Conservation (phyloP, 768 basidiomycete genomes). For the Mycena crocata region DNA sequence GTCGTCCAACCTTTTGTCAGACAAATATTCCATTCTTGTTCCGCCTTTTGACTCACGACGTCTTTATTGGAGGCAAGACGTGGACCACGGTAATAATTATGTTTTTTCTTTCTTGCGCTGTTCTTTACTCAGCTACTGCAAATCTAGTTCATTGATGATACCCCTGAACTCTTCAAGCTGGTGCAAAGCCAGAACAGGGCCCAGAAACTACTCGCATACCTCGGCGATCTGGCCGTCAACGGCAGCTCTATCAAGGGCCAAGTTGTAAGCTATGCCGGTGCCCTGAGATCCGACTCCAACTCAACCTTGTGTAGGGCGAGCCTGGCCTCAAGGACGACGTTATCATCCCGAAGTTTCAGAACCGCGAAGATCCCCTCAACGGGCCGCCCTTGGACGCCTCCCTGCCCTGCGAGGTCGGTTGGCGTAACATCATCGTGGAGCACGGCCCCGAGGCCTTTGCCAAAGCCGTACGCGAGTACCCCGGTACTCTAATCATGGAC, state of each 20-base stretch:
- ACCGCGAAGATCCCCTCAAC: conserved; percentile 77
- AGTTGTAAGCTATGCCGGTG: conserved; percentile 50
- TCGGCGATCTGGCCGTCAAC: conserved; percentile 98
- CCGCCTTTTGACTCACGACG: conserved; percentile 95
- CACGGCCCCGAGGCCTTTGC: conserved; percentile 98
- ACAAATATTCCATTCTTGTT: conserved; percentile 99
- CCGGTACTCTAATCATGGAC: conserved; percentile 96
- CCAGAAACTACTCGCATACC: conserved; percentile 95
- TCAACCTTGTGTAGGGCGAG: conserved; percentile 69
- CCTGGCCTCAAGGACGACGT: conserved; percentile 94
- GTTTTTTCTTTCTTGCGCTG: not conserved
- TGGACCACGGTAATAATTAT: conserved; percentile 85
- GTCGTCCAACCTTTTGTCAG: conserved; percentile 50
- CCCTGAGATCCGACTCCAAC: conserved; percentile 5
- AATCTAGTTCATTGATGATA: conserved; percentile 97
- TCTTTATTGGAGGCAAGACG: conserved; percentile 95
- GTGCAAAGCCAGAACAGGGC: conserved; percentile 98
- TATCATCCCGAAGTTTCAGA: conserved; percentile 82
- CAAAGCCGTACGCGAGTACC: conserved; percentile 96
- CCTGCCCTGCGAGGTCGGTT: conserved; percentile 87
- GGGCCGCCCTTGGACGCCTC: conserved; percentile 82
- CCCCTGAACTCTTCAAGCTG: conserved; percentile 98
- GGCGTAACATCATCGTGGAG: conserved; percentile 99
- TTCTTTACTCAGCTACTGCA: conserved; percentile 3
- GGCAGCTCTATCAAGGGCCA: conserved; percentile 99